Percentiles rank a stretch among this genome's conserved stretches.
Evolutionary conservation across 306 rosid genomes (phyloP).

Genomic region (Quercus engelmannii): DNA sequence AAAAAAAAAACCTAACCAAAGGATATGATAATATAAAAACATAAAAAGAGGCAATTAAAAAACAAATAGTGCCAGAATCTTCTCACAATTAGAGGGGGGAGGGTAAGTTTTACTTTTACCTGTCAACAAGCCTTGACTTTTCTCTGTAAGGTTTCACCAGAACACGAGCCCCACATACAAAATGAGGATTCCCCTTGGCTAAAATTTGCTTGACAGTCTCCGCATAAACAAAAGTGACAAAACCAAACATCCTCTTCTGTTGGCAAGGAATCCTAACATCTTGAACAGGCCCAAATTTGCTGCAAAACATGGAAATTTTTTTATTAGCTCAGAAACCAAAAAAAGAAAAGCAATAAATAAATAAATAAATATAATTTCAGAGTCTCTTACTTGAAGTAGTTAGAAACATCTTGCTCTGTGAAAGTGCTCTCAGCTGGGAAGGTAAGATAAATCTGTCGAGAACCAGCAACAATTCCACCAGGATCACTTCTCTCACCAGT

Average conservation of each 20-base stretch:
- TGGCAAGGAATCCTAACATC: constrained; percentile 54
- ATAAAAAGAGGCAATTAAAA: not conserved
- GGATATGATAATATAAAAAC: not conserved
- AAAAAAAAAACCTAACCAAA: no score
- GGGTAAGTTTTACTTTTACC: constrained; percentile 26
- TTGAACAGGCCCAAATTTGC: constrained; percentile 53
- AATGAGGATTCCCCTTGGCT: constrained; percentile 43
- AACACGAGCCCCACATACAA: constrained; percentile 43
- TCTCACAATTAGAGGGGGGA: not conserved
- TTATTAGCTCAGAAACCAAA: not conserved
- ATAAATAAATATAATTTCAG: no score
- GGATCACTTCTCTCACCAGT: constrained; percentile 32
- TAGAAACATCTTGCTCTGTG: constrained; percentile 46
- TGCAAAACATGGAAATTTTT: not conserved
- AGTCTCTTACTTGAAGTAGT: constrained; percentile 37
- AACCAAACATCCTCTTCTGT: constrained; percentile 54
- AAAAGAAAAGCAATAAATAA: no score
- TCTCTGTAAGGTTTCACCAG: constrained; percentile 51
- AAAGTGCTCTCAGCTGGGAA: constrained; percentile 48
- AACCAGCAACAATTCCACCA: constrained; percentile 30
- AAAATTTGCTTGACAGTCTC: constrained; percentile 44
- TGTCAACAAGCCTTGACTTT: constrained; percentile 35
- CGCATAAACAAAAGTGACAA: constrained; percentile 41
- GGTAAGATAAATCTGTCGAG: constrained; percentile 48
- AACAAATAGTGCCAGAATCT: not conserved